These are phyloP conservation scores for Fusarium chaquense DNA, from an alignment of 2,329 filamentous ascomycete genomes.

Conservation along the genomic window DNA sequence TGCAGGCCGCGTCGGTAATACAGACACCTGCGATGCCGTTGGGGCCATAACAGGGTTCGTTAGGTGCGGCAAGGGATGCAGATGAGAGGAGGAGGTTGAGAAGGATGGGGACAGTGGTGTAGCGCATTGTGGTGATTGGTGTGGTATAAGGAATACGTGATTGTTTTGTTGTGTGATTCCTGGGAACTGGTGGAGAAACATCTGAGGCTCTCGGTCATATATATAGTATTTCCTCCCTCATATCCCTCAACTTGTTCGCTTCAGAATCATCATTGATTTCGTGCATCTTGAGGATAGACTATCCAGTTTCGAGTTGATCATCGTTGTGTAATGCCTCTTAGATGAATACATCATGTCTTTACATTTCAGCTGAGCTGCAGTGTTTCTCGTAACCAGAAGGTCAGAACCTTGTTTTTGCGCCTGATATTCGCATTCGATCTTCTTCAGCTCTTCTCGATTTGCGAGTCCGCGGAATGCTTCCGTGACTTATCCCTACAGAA, in stretches of 20 bases:
- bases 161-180: not conserved
- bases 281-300: not conserved
- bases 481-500: not conserved
- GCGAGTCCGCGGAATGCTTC: not conserved
- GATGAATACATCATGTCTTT: too few relatives aligned
- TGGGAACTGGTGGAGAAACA: not conserved
- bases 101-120: slow-evolving; percentile 16
- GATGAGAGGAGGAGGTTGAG: slow-evolving; percentile 34
- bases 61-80: slow-evolving; percentile 44
- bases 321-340: slow-evolving; percentile 1
- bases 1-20: slow-evolving; percentile 53
- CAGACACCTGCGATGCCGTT: slow-evolving; percentile 52
- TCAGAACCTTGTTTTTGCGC: slow-evolving; percentile 8
- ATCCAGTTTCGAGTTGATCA: slow-evolving; percentile 31
- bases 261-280: slow-evolving; percentile 5
- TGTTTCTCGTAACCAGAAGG: not conserved
- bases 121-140: slow-evolving; percentile 38
- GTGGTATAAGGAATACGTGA: not conserved
- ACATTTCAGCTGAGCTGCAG: slow-evolving; percentile 27
- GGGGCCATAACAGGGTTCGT: slow-evolving; percentile 51
- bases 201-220: not conserved
- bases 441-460: slow-evolving; percentile 34
- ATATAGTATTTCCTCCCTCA: not conserved
- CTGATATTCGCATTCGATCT: slow-evolving; percentile 7
- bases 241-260: not conserved